Evolutionary conservation across 306 rosid species (phyloP).

Genomic region (Crotalaria pallida): DNA sequence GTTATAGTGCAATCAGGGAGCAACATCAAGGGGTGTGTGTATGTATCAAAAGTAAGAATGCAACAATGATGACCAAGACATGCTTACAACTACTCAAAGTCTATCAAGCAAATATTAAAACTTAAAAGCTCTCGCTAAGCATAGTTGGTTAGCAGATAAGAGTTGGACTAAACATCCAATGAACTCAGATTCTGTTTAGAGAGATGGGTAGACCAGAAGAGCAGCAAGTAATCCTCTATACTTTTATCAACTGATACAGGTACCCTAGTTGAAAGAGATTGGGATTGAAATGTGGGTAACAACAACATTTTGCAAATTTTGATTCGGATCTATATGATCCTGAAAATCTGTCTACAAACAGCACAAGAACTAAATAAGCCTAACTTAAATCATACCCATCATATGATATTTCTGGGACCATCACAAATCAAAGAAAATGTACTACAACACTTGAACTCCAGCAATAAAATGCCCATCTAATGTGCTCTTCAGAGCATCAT

Average conservation of each 20-base stretch:
- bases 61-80: not conserved
- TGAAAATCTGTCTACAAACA: not conserved
- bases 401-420: not conserved
- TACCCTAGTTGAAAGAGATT: no score
- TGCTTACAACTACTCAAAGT: not conserved
- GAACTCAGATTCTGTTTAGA: not conserved
- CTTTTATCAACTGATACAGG: no score
- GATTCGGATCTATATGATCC: not conserved
- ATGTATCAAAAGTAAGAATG: no score
- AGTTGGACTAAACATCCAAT: no score
- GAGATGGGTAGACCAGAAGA: no score
- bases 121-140: not conserved
- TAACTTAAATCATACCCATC: not conserved
- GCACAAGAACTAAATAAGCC: not conserved
- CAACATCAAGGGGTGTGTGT: not conserved
- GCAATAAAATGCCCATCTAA: not conserved
- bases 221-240: no score
- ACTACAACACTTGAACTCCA: not conserved
- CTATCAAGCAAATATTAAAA: not conserved
- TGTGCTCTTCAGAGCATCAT: slow-evolving; percentile 7
- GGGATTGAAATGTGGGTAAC: not conserved
- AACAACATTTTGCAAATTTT: not conserved
- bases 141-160: no score
- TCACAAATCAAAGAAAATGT: not conserved
- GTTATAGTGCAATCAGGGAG: slow-evolving; percentile 5